These are phyloP conservation scores for Fomitopsis schrenkii DNA, from an alignment of 1,284 basidiomycete species.

Conservation along the genomic window DNA sequence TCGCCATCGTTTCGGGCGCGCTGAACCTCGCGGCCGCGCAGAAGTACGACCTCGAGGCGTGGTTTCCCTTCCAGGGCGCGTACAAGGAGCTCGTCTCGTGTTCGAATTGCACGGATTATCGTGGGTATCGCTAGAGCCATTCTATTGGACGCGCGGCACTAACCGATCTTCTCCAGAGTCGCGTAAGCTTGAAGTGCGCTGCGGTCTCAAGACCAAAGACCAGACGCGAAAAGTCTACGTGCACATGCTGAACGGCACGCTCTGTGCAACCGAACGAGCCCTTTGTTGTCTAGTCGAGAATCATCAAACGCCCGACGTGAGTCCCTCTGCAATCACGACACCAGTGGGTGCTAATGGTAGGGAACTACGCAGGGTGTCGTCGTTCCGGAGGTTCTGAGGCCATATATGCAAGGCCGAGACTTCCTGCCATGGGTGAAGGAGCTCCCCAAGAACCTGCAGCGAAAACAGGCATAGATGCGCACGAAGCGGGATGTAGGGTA, in stretches of 20 bases:
- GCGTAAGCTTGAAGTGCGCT: slow-evolving; percentile 84
- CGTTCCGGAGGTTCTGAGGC: slow-evolving; percentile 85
- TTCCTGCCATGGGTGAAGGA: slow-evolving; percentile 89
- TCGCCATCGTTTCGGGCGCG: slow-evolving; percentile 95
- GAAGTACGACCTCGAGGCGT: slow-evolving; percentile 98
- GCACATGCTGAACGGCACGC: slow-evolving; percentile 97
- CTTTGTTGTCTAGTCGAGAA: slow-evolving; percentile 99
- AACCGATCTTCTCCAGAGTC: slow-evolving; percentile 56
- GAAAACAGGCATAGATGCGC: slow-evolving; percentile 53
- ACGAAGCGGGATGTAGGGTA: background rate
- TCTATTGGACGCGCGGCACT: background rate
- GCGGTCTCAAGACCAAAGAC: slow-evolving; percentile 85
- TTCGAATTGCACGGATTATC: slow-evolving; percentile 94
- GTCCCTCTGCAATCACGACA: slow-evolving; percentile 21
- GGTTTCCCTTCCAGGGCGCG: slow-evolving; percentile 97
- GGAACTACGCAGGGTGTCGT: slow-evolving; percentile 62
- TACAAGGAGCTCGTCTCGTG: slow-evolving; percentile 96
- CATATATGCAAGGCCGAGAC: slow-evolving; percentile 95
- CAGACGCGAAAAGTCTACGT: slow-evolving; percentile 89
- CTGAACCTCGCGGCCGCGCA: slow-evolving; percentile 96
- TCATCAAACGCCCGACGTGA: slow-evolving; percentile 91
- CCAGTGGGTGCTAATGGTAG: background rate
- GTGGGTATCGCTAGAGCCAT: slow-evolving; percentile 44
- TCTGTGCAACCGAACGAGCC: slow-evolving; percentile 95
- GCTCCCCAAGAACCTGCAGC: slow-evolving; percentile 75